Conservation (phyloP, 805 yeast genomes). For the Teunomyces stri region DNA sequence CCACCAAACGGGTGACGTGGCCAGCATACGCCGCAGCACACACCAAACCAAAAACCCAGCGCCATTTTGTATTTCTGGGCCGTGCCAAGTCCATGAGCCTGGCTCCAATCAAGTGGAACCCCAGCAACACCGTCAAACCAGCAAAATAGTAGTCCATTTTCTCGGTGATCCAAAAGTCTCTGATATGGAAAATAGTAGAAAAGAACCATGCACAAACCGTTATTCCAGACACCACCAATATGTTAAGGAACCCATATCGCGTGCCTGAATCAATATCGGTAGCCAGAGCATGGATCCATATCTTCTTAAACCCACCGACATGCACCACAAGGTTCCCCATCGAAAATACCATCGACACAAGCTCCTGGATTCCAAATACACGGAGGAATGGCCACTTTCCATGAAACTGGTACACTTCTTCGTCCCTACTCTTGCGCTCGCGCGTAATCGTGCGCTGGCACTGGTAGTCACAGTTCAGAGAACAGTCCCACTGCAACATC, state of each 20-base stretch:
- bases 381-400: constrained; percentile 97
- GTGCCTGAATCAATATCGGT: neutral
- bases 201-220: constrained; percentile 88
- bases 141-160: constrained; percentile 90
- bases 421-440: constrained; percentile 44
- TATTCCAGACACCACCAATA: constrained; percentile 50
- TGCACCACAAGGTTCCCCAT: constrained; percentile 37
- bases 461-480: constrained; percentile 83
- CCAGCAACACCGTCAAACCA: constrained; percentile 79
- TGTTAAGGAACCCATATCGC: constrained; percentile 25
- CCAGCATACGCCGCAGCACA: constrained; percentile 52
- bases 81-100: constrained; percentile 61
- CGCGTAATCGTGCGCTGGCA: constrained; percentile 79
- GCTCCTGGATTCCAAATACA: constrained; percentile 78
- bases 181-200: constrained; percentile 81
- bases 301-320: constrained; percentile 15
- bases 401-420: constrained; percentile 77
- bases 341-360: constrained; percentile 79
- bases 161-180: constrained; percentile 80
- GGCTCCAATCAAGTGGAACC: constrained; percentile 65
- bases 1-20: constrained; percentile 64
- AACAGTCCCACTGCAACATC: constrained; percentile 41
- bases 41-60: constrained; percentile 35
- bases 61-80: constrained; percentile 16
- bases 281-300: constrained; percentile 2